A percentile compares a stretch with the other conserved stretches of the same genome.
phyloP scores from a whole-genome alignment of 768 basidiomycete species.

The Amanita thiersii region DNA sequence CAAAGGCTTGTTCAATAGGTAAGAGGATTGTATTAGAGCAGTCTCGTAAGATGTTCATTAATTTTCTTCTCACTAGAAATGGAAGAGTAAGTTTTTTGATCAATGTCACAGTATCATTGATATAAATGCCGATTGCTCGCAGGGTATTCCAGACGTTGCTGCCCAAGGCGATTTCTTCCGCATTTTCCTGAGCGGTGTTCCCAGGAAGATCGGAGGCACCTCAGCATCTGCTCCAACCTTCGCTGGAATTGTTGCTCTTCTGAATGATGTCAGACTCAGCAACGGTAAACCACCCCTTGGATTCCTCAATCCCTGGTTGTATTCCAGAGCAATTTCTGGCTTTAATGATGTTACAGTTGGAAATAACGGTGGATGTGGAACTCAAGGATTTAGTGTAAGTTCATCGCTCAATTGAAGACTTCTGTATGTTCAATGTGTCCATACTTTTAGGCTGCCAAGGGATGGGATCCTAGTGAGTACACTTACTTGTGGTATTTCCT shows the following conservation, averaged over 20 bases:
- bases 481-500: constrained; percentile 3
- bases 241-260: constrained; percentile 51
- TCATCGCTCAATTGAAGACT: neutral
- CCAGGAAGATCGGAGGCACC: constrained; percentile 46
- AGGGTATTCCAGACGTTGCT: constrained; percentile 62
- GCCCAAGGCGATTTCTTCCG: constrained; percentile 46
- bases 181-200: constrained; percentile 33
- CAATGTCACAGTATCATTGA: neutral
- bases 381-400: constrained; percentile 56
- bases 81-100: constrained; percentile 40
- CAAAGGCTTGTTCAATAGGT: constrained; percentile 54
- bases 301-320: constrained; percentile 60
- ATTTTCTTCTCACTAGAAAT: constrained; percentile 18
- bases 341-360: constrained; percentile 57
- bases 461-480: constrained; percentile 52
- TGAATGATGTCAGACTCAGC: constrained; percentile 54
- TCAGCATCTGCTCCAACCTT: constrained; percentile 61
- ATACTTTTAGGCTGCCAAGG: constrained; percentile 33
- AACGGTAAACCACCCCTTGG: constrained; percentile 40
- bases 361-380: constrained; percentile 53
- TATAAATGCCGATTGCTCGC: neutral
- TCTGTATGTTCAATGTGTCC: neutral
- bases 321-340: constrained; percentile 26
- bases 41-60: neutral
- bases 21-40: constrained; percentile 15